Evolutionary conservation across 2,329 filamentous ascomycete genomes (phyloP).

Genomic region (Magnaporthiopsis poae): DNA sequence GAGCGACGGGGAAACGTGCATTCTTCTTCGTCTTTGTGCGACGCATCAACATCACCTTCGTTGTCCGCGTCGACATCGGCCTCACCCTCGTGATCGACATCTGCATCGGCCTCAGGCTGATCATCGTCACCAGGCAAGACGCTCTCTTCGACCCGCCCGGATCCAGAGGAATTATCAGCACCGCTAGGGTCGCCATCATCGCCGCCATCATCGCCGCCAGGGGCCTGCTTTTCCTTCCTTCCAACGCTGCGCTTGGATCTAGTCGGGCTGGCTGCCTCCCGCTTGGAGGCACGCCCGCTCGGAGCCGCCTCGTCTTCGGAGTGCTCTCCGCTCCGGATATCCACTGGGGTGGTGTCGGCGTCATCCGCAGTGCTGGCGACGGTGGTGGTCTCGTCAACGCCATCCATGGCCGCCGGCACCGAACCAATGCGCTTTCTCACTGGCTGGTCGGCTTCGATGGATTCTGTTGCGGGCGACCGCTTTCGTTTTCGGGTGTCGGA

Average conservation of each 20-base stretch:
- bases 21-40: slow-evolving; percentile 55
- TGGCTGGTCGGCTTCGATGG: slow-evolving; percentile 37
- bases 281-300: slow-evolving; percentile 14
- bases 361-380: slow-evolving; percentile 22
- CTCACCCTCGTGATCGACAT: slow-evolving; percentile 43
- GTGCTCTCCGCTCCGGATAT: slow-evolving; percentile 22
- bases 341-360: slow-evolving; percentile 15
- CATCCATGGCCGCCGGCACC: slow-evolving; percentile 28
- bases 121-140: slow-evolving; percentile 15
- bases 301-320: slow-evolving; percentile 21
- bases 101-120: slow-evolving; percentile 22
- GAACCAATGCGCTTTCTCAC: slow-evolving; percentile 46
- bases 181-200: background rate
- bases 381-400: slow-evolving; percentile 27
- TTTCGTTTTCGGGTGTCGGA: slow-evolving; percentile 40
- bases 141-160: slow-evolving; percentile 12
- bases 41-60: slow-evolving; percentile 50
- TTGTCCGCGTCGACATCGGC: slow-evolving; percentile 44
- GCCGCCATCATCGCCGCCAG: slow-evolving; percentile 4
- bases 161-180: background rate
- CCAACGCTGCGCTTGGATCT: slow-evolving; percentile 23
- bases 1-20: slow-evolving; percentile 31
- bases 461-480: slow-evolving; percentile 35
- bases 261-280: slow-evolving; percentile 15
- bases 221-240: slow-evolving; percentile 21